Conservation (phyloP, 345 rosid genomes). For the Dipteronia dyeriana region DNA sequence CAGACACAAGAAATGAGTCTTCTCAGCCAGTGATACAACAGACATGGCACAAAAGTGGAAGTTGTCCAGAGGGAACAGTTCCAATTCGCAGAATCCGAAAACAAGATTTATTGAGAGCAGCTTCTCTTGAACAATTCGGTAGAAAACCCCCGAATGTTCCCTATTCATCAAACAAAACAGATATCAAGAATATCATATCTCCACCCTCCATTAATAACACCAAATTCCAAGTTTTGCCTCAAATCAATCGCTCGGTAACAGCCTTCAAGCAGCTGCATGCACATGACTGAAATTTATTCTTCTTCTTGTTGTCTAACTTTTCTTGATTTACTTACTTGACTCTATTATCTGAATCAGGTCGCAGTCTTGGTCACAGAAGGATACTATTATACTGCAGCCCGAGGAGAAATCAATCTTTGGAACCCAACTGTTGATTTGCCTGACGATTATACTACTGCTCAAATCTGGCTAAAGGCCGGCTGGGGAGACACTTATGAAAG, state of each 20-base stretch:
- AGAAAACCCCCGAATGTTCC: slow-evolving; percentile 23
- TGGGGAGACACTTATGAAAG: slow-evolving; percentile 28
- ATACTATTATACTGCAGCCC: slow-evolving; percentile 39
- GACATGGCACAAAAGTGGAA: slow-evolving; percentile 48
- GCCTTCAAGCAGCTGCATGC: not conserved
- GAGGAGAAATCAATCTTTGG: slow-evolving; percentile 53
- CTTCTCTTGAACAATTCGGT: slow-evolving; percentile 31
- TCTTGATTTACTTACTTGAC: not conserved
- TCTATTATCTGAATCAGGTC: slow-evolving; percentile 19
- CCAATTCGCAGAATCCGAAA: slow-evolving; percentile 46
- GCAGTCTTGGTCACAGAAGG: slow-evolving; percentile 32
- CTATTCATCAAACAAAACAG: not conserved
- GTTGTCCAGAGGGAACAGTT: slow-evolving; percentile 49
- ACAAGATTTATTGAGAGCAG: slow-evolving; percentile 41
- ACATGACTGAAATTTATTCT: not conserved
- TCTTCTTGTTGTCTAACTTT: no score
- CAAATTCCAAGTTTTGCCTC: not conserved
- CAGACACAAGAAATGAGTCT: slow-evolving; percentile 8
- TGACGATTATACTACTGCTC: slow-evolving; percentile 40
- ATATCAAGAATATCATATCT: not conserved
- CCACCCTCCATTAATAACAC: not conserved
- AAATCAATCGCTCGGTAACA: slow-evolving; percentile 36
- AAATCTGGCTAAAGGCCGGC: slow-evolving; percentile 47
- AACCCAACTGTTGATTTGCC: slow-evolving; percentile 32
- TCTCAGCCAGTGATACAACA: slow-evolving; percentile 26